phyloP scores from a whole-genome alignment of 2,329 filamentous ascomycete genomes.

The Pseudocercospora cruenta region DNA sequence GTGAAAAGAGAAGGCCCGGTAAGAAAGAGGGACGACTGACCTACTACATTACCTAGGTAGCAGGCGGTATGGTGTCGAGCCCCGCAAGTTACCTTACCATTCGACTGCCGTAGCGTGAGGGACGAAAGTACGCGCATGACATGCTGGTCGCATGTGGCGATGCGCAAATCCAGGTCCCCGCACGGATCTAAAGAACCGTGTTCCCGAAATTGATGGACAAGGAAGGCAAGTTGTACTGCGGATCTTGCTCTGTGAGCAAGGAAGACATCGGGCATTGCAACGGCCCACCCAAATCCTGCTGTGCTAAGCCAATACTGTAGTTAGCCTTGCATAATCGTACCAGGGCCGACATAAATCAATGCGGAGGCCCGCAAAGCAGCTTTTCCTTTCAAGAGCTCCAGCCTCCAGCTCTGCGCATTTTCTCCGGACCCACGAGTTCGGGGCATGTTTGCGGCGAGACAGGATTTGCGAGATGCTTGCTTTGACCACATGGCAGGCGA shows the following conservation, averaged over 20 bases:
- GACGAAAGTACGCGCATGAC: not conserved
- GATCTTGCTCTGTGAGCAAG: not conserved
- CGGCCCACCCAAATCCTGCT: not conserved
- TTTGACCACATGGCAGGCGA: not conserved
- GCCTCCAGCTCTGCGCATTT: not conserved
- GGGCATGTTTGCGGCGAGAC: not conserved
- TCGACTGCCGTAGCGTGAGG: not conserved
- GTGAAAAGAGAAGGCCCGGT: not conserved
- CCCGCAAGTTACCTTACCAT: not conserved
- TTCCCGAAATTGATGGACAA: constrained; percentile 4
- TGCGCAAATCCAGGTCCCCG: not conserved
- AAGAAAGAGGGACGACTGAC: not conserved
- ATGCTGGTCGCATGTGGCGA: not conserved
- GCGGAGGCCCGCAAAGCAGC: not conserved
- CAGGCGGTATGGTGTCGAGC: not conserved
- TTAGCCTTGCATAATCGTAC: constrained; percentile 4
- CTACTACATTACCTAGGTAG: not conserved
- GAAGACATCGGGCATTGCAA: not conserved
- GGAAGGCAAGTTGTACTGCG: not conserved
- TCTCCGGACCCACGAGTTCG: not conserved
- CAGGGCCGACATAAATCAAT: not conserved
- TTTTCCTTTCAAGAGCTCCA: not conserved
- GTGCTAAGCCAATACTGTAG: not conserved
- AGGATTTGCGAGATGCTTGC: not conserved
- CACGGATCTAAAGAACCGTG: not conserved